Percentiles rank a stretch among this genome's conserved stretches.
phyloP scores from a whole-genome alignment of 352 stramenopile species.

The Phytophthora brassicae region DNA sequence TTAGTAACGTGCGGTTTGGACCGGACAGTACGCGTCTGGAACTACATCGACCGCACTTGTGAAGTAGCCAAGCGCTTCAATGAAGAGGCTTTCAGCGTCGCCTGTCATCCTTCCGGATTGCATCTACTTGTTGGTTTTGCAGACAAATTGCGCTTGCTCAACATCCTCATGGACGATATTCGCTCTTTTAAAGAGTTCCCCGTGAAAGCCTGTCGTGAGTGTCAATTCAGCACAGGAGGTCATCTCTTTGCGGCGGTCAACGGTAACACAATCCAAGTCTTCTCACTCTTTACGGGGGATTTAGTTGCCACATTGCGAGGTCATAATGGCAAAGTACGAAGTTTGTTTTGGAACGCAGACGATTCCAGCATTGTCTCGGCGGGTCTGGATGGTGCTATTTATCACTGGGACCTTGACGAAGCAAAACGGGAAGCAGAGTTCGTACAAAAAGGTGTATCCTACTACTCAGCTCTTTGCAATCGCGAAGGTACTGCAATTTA shows the following conservation, averaged over 20 bases:
- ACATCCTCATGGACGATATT: constrained; percentile 93
- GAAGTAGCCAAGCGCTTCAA: constrained; percentile 89
- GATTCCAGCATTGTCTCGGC: constrained; percentile 88
- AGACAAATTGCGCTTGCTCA: constrained; percentile 90
- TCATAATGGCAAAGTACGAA: constrained; percentile 93
- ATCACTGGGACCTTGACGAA: constrained; percentile 93
- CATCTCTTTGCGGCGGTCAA: constrained; percentile 94
- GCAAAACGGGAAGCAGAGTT: constrained; percentile 91
- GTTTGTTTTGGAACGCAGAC: constrained; percentile 86
- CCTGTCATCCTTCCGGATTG: constrained; percentile 90
- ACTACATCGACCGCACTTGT: constrained; percentile 89
- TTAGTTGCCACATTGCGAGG: constrained; percentile 89
- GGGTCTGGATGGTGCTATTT: constrained; percentile 92
- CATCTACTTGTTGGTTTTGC: constrained; percentile 90
- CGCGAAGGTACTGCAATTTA: constrained; percentile 80
- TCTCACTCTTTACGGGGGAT: constrained; percentile 91
- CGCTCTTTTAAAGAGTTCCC: constrained; percentile 82
- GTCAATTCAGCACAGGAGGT: constrained; percentile 84
- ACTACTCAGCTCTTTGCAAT: constrained; percentile 87
- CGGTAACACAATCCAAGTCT: constrained; percentile 93
- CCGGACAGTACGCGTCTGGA: constrained; percentile 91
- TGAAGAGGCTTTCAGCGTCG: constrained; percentile 89
- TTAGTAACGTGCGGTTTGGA: constrained; percentile 90
- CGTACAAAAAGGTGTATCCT: constrained; percentile 92
- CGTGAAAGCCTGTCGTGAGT: constrained; percentile 82